These are phyloP conservation scores for Penicillium longicatenatum DNA, from an alignment of 495 filamentous ascomycete genomes.

Conservation along the genomic window DNA sequence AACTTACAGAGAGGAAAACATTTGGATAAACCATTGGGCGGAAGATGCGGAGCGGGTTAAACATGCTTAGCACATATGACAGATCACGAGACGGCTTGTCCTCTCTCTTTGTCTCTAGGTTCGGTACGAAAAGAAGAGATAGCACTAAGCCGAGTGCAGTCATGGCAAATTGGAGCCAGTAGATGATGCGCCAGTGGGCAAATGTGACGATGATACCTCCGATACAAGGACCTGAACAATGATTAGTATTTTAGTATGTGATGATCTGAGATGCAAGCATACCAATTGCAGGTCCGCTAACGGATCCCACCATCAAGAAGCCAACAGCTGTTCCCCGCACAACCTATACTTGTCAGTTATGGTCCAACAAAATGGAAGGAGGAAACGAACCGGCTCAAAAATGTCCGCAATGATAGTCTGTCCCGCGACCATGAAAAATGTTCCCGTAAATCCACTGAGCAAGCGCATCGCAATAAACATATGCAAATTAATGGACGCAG, in stretches of 20 bases:
- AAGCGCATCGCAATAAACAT: slow-evolving; percentile 46
- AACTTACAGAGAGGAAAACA: slow-evolving; percentile 42
- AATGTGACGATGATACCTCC: slow-evolving; percentile 60
- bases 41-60: slow-evolving; percentile 44
- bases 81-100: slow-evolving; percentile 5
- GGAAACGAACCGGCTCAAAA: slow-evolving; percentile 43
- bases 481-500: slow-evolving; percentile 33
- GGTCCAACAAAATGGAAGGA: neutral
- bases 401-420: slow-evolving; percentile 51
- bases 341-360: slow-evolving; percentile 32
- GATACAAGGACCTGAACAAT: slow-evolving; percentile 42
- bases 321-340: slow-evolving; percentile 58
- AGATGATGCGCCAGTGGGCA: slow-evolving; percentile 56
- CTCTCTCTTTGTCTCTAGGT: slow-evolving; percentile 24
- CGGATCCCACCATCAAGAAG: slow-evolving; percentile 56
- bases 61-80: slow-evolving; percentile 27
- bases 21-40: slow-evolving; percentile 41
- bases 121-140: slow-evolving; percentile 43
- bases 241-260: neutral
- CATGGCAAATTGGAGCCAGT: slow-evolving; percentile 60
- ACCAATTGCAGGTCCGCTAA: slow-evolving; percentile 60
- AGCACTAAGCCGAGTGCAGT: slow-evolving; percentile 42
- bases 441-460: slow-evolving; percentile 45
- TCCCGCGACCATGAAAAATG: slow-evolving; percentile 50
- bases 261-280: slow-evolving; percentile 15